Percentiles rank a stretch among this genome's conserved stretches.
phyloP scores from a whole-genome alignment of 2,329 filamentous ascomycete genomes.

The Triangularia setosa region DNA sequence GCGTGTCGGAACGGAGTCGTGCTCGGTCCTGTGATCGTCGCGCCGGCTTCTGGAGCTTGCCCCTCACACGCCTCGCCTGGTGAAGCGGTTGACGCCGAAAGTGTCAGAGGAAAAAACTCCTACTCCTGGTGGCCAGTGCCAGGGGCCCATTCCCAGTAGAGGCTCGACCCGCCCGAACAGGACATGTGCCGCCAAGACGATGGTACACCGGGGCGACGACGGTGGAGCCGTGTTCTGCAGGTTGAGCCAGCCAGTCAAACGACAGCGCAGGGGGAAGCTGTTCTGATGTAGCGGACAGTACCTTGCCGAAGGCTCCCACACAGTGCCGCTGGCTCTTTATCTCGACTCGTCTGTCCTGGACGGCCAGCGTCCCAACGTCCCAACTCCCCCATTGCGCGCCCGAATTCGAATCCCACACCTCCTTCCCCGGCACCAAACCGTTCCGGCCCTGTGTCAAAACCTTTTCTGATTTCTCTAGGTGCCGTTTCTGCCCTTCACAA shows the following conservation, averaged over 20 bases:
- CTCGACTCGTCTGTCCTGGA: conserved; percentile 16
- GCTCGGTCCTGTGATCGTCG: conserved; percentile 7
- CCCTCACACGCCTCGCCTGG: conserved; percentile 18
- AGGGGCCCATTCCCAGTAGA: conserved; percentile 13
- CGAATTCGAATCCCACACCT: conserved; percentile 25
- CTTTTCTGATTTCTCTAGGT: conserved; percentile 38
- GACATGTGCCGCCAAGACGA: conserved; percentile 22
- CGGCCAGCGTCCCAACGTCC: conserved; percentile 10
- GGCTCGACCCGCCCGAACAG: conserved; percentile 9
- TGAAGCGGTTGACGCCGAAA: conserved; percentile 28
- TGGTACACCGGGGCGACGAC: conserved; percentile 15
- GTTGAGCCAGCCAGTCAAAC: conserved; percentile 7
- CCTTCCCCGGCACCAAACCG: conserved; percentile 37
- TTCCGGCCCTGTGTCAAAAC: conserved; percentile 36
- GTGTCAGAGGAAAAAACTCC: conserved; percentile 28
- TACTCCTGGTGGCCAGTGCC: conserved; percentile 7
- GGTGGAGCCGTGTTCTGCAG: conserved; percentile 8
- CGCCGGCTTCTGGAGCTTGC: conserved; percentile 1
- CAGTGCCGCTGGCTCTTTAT: conserved; percentile 20
- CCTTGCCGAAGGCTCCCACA: conserved; percentile 11
- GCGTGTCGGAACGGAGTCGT: conserved; percentile 5
- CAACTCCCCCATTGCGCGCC: conserved; percentile 20
- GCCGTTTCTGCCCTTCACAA: conserved; percentile 22
- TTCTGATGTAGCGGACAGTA: conserved; percentile 9
- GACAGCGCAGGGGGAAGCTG: conserved; percentile 4